Base-by-base conservation (phyloP, 805 yeast species). In the Metschnikowia peoriensis region DNA sequence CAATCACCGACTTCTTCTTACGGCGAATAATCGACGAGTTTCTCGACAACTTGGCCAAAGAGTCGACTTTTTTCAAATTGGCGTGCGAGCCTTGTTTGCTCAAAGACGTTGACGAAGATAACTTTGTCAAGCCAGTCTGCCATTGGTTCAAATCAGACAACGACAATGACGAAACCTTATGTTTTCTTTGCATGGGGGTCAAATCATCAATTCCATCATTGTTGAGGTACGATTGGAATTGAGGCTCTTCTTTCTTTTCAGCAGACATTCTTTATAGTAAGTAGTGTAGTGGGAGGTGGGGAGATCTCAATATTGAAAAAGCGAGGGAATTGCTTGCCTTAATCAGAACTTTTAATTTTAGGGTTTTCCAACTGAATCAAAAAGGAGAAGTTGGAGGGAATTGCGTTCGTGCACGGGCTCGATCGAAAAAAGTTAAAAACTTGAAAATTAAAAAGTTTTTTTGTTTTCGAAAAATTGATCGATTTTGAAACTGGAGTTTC, bases 151-250 rank as follows among this genome's bases (percentile, higher is more conserved):
- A 67, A 65, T 86, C 93, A 5, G 87, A 79, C 44, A 86, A 72
- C 22, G 91, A 85, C 40, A 86, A 66, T 35, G 88, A 83, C 10
- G 87, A 82, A 7, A 84, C 88, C 42, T 85, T 69, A 63, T 83
- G 82, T 59, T 79, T 83, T 66, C 88, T 76, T 8, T 81, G 73
- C 48, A 78, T 73, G 2, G 92, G 92, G 49, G 78, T 79, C 63
- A 86, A 68, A 50, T 80, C 78, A 63, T 86, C 91, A 17, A 86
- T 85, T 27, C 88, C 89, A 63, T 86, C 91, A 57, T 85, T 86
- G 61, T 86, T 85, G 55, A 86, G 76, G 61, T 80, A 85, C 10
- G 89, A 83, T 61, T 73, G 78, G 61, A 66, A 71, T 41, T 55
- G 55, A 29, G 66, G 66, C 29, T 49, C 38, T 32, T 53, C 53